Base-by-base conservation (phyloP, 768 basidiomycete species). In the Termitomyces sp. region DNA sequence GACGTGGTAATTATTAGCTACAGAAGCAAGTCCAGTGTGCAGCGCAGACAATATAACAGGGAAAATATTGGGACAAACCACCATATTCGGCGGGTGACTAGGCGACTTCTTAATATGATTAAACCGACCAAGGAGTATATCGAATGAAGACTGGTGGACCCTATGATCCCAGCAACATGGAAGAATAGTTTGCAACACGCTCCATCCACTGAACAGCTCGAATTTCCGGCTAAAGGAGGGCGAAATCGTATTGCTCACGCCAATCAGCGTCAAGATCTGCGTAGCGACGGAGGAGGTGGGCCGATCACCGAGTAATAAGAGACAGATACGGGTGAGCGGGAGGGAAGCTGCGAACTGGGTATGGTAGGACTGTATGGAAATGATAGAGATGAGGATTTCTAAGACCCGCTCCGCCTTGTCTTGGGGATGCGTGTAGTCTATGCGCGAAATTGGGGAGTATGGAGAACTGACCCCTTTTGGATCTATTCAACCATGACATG, bases 151-250 rank as follows among this genome's bases (percentile, higher is more conserved):
- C 26, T 75, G 76, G 58, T 92, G 87, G 14, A 94, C 84, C 18
- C 69, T 75, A 8, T 72, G 67, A 61, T 87, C 79, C 94, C 94
- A 96, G 46, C 77, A 74, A 22, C 68, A 63, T 0, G 92, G 89
- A 20, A 95, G 65, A 28, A 87, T 80, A 3, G 77, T 78, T 67
- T 85, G 87, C 36, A 96, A 67, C 2, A 88, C 76, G 47, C 77
- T 84, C 88, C 93, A 96, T 9, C 94, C 94, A 53, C 86, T 87
- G 38, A 90, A 85, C 1, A 89, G 74, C 67, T 95, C 94, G 62
- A 96, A 93, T 63, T 90, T 93, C 55, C 87, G 78, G 47, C 74
- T 79, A 72, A 94, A 97, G 2, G 85, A 80, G 10, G 79, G 66
- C 0, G 85, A 84, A 30, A 76, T 69, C 16, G 70, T 71, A 30